Base-by-base conservation (phyloP, 768 basidiomycete species). In the Kwoniella pini region DNA sequence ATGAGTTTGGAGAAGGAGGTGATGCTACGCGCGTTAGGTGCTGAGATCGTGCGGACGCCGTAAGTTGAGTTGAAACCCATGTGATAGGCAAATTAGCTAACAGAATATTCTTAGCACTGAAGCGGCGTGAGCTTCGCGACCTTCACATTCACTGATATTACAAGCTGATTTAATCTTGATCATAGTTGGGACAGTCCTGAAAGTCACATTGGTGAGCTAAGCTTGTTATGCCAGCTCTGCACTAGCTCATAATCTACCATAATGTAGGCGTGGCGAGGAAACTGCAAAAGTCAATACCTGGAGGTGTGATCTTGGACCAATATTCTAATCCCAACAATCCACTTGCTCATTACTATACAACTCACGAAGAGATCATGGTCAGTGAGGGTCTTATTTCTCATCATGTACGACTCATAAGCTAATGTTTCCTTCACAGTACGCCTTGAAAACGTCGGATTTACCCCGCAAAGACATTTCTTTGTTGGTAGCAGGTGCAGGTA, bases 1-100 rank as follows among this genome's bases (percentile, higher is more conserved):
- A 98, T 97, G 95, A 92, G 90, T 4, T 78, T 86, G 84, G 95
- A 99, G 80, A 99, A 99, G 79, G 92, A 93, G 80, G 90, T 90
- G 1, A 84, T 90, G 22, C 82, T 99, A 27, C 87, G 90, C 39
- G 91, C 92, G 0, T 83, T 97, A 10, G 95, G 96, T 3, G 96
- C 96, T 2, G 88, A 92, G 76, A 92, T 99, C 53, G 82, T 98
- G 55, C 89, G 96, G 50, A 97, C 96, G 3, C 95, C 95, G 3
- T 91, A 86, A 11, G 88, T 88, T 33, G 24, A 39, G 26, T 21
- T 4, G 10, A 49, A 46, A 19, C 12, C 10, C 48, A 39, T 24
- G 30, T 31, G 1, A 1, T 39, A 4, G 13, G 21, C 40, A 55
- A 17, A 7, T 1, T 44, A 12, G 15, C 9, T 4, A 27, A 42